Base-by-base conservation (phyloP, 1,284 basidiomycete genomes). In the Ustilago nuda region DNA sequence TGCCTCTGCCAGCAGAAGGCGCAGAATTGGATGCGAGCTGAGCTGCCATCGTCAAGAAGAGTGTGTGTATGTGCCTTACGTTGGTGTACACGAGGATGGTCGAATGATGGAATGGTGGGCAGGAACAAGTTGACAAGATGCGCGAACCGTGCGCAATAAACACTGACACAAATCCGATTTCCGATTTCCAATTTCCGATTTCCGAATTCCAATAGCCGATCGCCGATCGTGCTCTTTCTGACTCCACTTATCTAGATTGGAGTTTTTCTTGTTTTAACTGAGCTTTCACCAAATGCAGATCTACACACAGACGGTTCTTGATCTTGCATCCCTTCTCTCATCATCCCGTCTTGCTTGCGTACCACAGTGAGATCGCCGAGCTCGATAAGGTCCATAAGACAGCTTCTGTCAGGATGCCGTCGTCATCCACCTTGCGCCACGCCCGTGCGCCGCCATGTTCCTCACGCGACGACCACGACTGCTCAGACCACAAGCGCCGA, bases 401-500 rank as follows among this genome's bases (percentile, higher is more conserved):
- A 27, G 23, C 23, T 27, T 3, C 23, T 27, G 23, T 8, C 41
- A 27, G 13, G 30, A 72, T 72, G 69, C 64, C 64, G 8, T 72
- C 66, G n/a, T 63, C 69, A 7, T 66, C 69, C 12, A 57, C 60
- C 27, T 63, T 64, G n/a, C 45, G 56, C 27, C 43, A 66, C 37
- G 60, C 56, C 27, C 48, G 46, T 13, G 53, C 60, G 33, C 64
- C 43, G 15, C 48, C 63, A 15, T 60, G 69, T 48, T 66, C 69
- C 27, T 72, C 60, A 9, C 69, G 60, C 48, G 50, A 48, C 32
- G 56, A 62, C 8, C 63, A 39, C 39, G 63, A 62, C 5, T 35
- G 37, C 19, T 66, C 69, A 8, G 56, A 61, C 23, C 55, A 62
- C 51, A 66, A 66, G 46, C 63, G 69, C n/a, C 59, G 58, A 52